Base-by-base conservation (phyloP, 2,329 filamentous ascomycete species). In the Colletotrichum sp. region DNA sequence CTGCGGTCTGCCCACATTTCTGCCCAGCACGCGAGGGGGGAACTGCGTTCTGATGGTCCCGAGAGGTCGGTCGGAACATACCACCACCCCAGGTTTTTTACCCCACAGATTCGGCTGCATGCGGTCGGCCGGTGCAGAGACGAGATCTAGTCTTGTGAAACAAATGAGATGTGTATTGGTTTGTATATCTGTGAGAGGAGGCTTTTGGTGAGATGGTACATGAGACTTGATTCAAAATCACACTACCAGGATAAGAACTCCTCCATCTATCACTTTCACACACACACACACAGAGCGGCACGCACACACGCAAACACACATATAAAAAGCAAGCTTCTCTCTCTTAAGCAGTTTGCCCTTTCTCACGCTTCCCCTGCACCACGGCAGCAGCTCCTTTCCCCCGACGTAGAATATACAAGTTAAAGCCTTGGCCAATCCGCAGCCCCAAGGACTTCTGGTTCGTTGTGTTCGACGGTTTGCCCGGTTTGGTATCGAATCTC, bases 331-430 rank as follows among this genome's bases (percentile, higher is more conserved):
- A 73, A 73, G 71, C 71, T 63, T 59, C 52, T 68, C 65, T 70
- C 68, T 70, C 57, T 62, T 63, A 69, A 69, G 65, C 66, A 59
- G 63, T 15, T 71, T 63, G 69, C 70, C 60, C 52, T 39, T 60
- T 57, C 55, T 55, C 39, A 44, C 70, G 12, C 36, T 52, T 52
- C n/a, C 44, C 44, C 44, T 52, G 44, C 44, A 52, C 44, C 44
- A 52, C 44, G 44, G 44, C n/a, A 52, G 44, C 49, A 52, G 30
- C 74, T 78, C 78, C 75, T 49, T 69, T 32, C 21, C 34, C 66
- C 60, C 72, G 80, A 73, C 80, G 79, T 82, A 85, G 83, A 83
- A 85, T 86, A 81, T 86, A 85, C 85, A 86, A 82, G 76, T 79
- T 24, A 63, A 28, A 67, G 13, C 15, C 32, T 63, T 62, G 44